Conservation (phyloP, 75 land plant species). For the Selaginella moellendorffii region DNA sequence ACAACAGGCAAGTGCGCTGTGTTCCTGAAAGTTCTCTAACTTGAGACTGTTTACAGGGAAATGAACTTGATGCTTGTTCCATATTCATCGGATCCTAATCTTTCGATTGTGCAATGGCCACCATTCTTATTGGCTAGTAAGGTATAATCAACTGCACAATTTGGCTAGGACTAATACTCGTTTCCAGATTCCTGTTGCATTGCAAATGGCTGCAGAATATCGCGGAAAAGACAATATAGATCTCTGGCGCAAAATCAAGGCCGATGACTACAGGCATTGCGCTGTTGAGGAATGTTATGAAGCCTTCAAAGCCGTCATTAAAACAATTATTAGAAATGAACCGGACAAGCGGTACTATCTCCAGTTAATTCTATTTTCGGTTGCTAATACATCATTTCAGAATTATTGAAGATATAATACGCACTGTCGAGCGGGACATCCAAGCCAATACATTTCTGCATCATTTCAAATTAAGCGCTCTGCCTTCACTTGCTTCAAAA, state of each 20-base stretch:
- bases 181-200: neutral
- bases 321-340: constrained; percentile 42
- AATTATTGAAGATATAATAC: neutral
- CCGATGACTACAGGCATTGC: constrained; percentile 87
- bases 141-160: constrained; percentile 27
- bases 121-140: constrained; percentile 97
- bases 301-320: constrained; percentile 11
- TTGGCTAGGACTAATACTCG: neutral
- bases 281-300: constrained; percentile 19
- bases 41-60: constrained; percentile 44
- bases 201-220: constrained; percentile 32
- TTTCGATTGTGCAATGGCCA: constrained; percentile 93
- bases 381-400: neutral
- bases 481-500: neutral
- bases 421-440: neutral
- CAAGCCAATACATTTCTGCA: neutral
- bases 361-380: too few species aligned
- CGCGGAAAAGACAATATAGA: constrained; percentile 19
- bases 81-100: constrained; percentile 64
- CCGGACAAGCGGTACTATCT: constrained; percentile 53
- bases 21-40: neutral
- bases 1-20: constrained; percentile 85
- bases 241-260: constrained; percentile 72
- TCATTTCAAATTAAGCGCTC: neutral
- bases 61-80: constrained; percentile 92